Percentiles rank a stretch among this genome's conserved stretches.
phyloP scores from a whole-genome alignment of 257 asterid species.

The Voacanga thouarsii region DNA sequence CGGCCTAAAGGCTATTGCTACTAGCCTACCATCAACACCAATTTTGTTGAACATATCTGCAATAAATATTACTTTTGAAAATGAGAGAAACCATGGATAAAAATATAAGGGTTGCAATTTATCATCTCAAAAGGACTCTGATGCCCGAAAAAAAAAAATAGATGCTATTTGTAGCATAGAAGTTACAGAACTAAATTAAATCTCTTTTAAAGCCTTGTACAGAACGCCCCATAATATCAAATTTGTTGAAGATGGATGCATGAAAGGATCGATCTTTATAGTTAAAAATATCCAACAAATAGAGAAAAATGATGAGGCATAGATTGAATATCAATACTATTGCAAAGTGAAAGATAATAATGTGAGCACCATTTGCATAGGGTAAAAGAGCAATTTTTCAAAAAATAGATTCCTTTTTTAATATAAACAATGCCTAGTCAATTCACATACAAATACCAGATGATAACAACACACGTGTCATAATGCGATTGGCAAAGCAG shows the following conservation, averaged over 20 bases:
- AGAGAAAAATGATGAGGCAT: background rate
- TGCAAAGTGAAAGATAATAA: background rate
- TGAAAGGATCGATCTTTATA: background rate
- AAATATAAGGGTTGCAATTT: background rate
- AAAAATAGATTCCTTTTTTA: too few relatives aligned
- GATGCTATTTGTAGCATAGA: background rate
- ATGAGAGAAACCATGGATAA: background rate
- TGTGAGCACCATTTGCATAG: background rate
- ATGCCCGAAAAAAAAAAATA: background rate
- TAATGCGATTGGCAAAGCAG: background rate
- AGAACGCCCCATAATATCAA: background rate
- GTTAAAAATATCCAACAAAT: background rate
- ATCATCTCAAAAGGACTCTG: background rate
- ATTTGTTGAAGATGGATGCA: background rate
- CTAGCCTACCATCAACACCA: constrained; percentile 86
- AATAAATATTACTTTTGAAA: background rate
- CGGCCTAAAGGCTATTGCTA: constrained; percentile 60
- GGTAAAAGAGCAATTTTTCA: background rate
- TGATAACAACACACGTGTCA: background rate
- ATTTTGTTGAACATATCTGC: constrained; percentile 62
- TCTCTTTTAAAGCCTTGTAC: background rate
- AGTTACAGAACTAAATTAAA: background rate
- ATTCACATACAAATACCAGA: too few relatives aligned
- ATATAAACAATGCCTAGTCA: background rate
- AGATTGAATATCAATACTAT: background rate